phyloP scores from a whole-genome alignment of 371 early-diverging fungal genomes.

The Actinomortierella wolfii region DNA sequence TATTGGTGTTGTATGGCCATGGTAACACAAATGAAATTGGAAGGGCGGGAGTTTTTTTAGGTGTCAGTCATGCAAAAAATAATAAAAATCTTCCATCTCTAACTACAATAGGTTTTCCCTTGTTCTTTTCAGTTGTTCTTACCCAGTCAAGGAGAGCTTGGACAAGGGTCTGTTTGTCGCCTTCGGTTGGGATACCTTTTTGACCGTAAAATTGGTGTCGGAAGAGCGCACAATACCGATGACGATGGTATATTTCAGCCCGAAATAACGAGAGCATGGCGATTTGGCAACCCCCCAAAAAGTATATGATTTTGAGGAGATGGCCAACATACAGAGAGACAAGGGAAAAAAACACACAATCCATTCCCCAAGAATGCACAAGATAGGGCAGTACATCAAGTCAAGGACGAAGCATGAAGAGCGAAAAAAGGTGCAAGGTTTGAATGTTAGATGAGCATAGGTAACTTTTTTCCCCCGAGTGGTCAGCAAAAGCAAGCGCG shows the following conservation, averaged over 20 bases:
- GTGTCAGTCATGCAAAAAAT: too few relatives aligned
- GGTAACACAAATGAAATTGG: neutral
- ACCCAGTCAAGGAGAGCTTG: slow-evolving; percentile 68
- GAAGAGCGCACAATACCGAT: too few relatives aligned
- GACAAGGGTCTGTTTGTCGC: slow-evolving; percentile 65
- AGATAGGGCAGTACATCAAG: neutral
- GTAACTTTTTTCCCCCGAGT: too few relatives aligned
- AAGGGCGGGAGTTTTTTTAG: neutral
- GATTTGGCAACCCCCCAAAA: too few relatives aligned
- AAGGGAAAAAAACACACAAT: neutral
- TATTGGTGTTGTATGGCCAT: neutral
- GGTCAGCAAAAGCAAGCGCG: neutral
- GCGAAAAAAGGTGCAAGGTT: neutral
- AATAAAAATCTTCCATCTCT: too few relatives aligned
- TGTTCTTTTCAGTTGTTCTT: slow-evolving; percentile 19
- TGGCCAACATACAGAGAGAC: neutral
- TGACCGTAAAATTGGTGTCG: neutral
- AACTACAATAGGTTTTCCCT: too few relatives aligned
- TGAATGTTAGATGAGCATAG: too few relatives aligned
- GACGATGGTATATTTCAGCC: neutral
- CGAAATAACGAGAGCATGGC: neutral
- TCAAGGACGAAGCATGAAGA: neutral
- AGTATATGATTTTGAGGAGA: neutral
- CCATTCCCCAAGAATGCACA: neutral
- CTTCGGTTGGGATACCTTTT: slow-evolving; percentile 65